Conservation (phyloP, 257 asterid species). For the Solanum sitiens region DNA sequence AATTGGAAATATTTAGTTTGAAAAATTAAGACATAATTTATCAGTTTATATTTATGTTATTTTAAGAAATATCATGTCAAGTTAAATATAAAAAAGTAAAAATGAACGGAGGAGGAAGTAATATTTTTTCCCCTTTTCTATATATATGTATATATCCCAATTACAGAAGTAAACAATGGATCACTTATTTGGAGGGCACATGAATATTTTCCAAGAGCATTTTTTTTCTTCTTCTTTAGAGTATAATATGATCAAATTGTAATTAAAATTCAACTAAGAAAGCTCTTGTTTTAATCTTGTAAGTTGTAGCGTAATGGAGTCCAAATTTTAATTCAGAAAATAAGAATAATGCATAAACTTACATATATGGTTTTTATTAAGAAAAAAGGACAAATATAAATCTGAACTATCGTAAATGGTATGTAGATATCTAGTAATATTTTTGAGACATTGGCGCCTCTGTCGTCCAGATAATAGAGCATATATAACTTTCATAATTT, state of each 20-base stretch:
- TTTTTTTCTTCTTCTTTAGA: not conserved
- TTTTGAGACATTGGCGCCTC: too few species aligned
- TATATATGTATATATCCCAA: not conserved
- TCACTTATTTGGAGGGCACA: not conserved
- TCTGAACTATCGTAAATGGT: too few species aligned
- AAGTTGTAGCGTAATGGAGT: not conserved
- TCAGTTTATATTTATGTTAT: not conserved
- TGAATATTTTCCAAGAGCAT: not conserved
- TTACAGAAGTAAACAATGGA: not conserved
- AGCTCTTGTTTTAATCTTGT: not conserved
- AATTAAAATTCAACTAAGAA: not conserved
- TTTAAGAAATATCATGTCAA: not conserved
- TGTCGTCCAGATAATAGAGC: too few species aligned
- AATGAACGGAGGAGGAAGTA: not conserved
- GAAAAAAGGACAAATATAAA: too few species aligned
- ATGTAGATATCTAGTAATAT: too few species aligned
- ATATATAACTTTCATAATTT: too few species aligned
- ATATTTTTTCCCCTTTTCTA: too few species aligned
- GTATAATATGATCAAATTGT: not conserved
- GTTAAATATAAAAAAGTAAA: not conserved
- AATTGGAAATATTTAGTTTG: too few species aligned
- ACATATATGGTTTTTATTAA: not conserved
- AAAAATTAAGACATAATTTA: too few species aligned
- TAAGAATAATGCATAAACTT: too few species aligned
- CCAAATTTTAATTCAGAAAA: not conserved